Base-by-base conservation (phyloP, 176 grass and related monocot genomes). In the Eleusine coracana region DNA sequence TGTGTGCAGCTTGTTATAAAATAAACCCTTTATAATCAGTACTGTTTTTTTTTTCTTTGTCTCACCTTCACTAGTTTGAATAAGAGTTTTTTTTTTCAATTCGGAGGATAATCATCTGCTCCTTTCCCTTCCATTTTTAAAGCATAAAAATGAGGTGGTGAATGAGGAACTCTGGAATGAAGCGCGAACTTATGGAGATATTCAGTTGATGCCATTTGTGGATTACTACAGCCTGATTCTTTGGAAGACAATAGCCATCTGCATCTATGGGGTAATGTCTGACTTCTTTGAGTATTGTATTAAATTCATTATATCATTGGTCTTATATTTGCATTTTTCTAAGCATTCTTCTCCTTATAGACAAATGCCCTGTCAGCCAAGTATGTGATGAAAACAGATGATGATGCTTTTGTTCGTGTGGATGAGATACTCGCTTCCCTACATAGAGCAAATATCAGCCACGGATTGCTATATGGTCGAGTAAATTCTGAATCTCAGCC, bases 371-470 rank as follows among this genome's bases (percentile, higher is more conserved):
- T 90, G 68, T 92, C 91, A 41, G 91, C 91, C 67, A 96, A 96
- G 75, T 96, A 96, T 87, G 91, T 96, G 68, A 96, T 99, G 97
- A 99, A 99, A 89, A 99, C 97, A 65, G 97, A 99, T 70, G 97
- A 99, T 74, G 97, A 99, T 84, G 97, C 97, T 87, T 99, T 99
- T 89, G 97, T 99, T 77, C 89, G 97, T 78, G 78, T 99, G 15
- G 97, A 99, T 77, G 97, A 96, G 84, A 84, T 99, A 79, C 89
- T 99, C 71, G 81, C 76, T 61, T 92, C 91, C 76, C 63, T 99
- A 60, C 61, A 90, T 37, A 73, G 46, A 69, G 61, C 78, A 83
- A 99, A 96, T 87, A 70, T 89, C 70, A 92, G 74, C 68, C 89
- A 85, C 69, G 93, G 87, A 60, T 85, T 99, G 45, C 40, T 99